phyloP scores from a whole-genome alignment of 306 rosid genomes.

The Crotalaria pallida region DNA sequence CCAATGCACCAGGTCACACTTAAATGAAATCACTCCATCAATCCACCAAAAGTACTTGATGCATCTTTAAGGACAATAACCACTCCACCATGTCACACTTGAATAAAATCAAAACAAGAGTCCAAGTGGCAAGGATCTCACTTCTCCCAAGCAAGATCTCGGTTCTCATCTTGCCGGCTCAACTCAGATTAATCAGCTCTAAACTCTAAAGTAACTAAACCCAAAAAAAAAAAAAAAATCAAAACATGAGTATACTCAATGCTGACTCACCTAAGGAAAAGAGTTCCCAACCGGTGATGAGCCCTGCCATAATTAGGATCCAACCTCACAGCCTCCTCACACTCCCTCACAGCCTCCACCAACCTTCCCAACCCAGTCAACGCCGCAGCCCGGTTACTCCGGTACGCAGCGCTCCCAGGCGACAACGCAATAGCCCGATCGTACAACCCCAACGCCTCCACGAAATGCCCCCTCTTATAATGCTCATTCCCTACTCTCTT shows the following conservation, averaged over 20 bases:
- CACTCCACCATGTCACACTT: neutral
- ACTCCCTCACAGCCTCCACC: slow-evolving; percentile 71
- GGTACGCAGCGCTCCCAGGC: slow-evolving; percentile 63
- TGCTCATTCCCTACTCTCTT: slow-evolving; percentile 82
- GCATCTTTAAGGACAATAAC: too few relatives aligned
- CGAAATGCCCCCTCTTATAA: slow-evolving; percentile 63
- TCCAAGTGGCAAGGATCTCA: too few relatives aligned
- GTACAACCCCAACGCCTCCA: slow-evolving; percentile 71
- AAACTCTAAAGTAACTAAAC: too few relatives aligned
- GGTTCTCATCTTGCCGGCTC: too few relatives aligned
- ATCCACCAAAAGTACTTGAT: too few relatives aligned
- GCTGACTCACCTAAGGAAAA: slow-evolving; percentile 64
- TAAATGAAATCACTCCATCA: neutral
- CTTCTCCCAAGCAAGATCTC: too few relatives aligned
- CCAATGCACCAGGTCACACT: neutral
- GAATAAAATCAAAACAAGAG: neutral
- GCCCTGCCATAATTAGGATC: slow-evolving; percentile 82
- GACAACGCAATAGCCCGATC: slow-evolving; percentile 74
- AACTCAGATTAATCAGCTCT: too few relatives aligned
- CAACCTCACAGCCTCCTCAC: slow-evolving; percentile 82
- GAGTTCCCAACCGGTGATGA: slow-evolving; percentile 79
- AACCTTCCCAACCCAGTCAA: slow-evolving; percentile 66
- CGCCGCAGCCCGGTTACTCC: slow-evolving; percentile 94
- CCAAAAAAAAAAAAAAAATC: too few relatives aligned
- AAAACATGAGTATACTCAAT: too few relatives aligned